A percentile compares a stretch with the other conserved stretches of the same genome.
phyloP scores from a whole-genome alignment of 768 basidiomycete species.

The Rhizopogon vinicolor region DNA sequence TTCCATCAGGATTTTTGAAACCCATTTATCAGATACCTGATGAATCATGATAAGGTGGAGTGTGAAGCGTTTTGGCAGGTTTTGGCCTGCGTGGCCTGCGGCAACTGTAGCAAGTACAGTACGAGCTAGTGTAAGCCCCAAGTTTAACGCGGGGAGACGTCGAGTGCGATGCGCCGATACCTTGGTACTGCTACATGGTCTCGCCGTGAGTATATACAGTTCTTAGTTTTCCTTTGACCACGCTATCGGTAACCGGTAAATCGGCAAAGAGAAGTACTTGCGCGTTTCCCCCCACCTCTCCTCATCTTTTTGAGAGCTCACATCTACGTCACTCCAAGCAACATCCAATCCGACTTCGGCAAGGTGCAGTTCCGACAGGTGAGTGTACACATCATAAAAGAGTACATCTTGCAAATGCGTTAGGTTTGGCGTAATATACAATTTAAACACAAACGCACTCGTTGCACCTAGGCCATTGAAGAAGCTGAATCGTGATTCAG shows the following conservation, averaged over 20 bases:
- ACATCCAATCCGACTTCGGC: slow-evolving; percentile 76
- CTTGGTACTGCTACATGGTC: too few relatives aligned
- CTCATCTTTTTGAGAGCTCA: slow-evolving; percentile 40
- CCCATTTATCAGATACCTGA: too few relatives aligned
- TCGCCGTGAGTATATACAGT: too few relatives aligned
- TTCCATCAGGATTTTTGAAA: neutral
- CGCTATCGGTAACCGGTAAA: slow-evolving; percentile 66
- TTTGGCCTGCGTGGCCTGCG: too few relatives aligned
- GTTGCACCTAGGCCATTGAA: slow-evolving; percentile 98
- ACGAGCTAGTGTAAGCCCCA: too few relatives aligned
- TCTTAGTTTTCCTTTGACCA: slow-evolving; percentile 17
- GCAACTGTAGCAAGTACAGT: too few relatives aligned
- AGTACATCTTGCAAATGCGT: slow-evolving; percentile 54
- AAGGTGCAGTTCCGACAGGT: slow-evolving; percentile 80
- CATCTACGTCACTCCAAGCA: slow-evolving; percentile 78
- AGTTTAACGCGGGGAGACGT: too few relatives aligned
- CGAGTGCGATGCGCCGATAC: too few relatives aligned
- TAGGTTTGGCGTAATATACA: neutral
- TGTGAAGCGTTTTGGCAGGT: neutral
- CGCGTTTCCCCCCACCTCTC: slow-evolving; percentile 74
- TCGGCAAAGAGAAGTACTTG: slow-evolving; percentile 72
- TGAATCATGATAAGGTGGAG: too few relatives aligned
- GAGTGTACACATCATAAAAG: slow-evolving; percentile 91
- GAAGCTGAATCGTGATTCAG: slow-evolving; percentile 84
- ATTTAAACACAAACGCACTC: slow-evolving; percentile 43